Conservation (phyloP, 768 basidiomycete species). For the Lentinula sp. region DNA sequence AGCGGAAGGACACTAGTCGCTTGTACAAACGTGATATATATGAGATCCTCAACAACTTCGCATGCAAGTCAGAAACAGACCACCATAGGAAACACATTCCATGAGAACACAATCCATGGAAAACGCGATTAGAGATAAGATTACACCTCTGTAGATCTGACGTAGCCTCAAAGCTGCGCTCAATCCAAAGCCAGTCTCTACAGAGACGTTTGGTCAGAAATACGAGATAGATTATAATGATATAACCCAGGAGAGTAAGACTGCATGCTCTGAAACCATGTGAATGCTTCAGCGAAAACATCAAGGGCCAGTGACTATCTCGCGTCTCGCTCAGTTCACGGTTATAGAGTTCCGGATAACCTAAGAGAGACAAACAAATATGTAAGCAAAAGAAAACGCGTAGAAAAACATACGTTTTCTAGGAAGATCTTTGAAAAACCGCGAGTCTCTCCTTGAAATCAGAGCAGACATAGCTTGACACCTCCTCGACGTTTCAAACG, state of each 20-base stretch:
- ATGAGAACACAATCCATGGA: too few species aligned
- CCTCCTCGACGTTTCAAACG: conserved; percentile 89
- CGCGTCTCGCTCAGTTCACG: conserved; percentile 89
- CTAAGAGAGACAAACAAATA: conserved; percentile 15
- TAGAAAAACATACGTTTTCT: conserved; percentile 48
- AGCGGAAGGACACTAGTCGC: too few species aligned
- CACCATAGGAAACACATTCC: too few species aligned
- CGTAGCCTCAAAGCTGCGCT: too few species aligned
- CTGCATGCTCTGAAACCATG: conserved; percentile 70
- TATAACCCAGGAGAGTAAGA: neutral
- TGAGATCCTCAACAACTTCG: too few species aligned
- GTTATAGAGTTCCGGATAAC: conserved; percentile 86
- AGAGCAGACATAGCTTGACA: conserved; percentile 86
- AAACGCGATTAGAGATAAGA: too few species aligned
- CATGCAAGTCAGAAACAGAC: too few species aligned
- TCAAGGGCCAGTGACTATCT: conserved; percentile 81
- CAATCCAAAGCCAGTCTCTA: too few species aligned
- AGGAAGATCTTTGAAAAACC: conserved; percentile 88
- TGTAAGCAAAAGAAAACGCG: neutral
- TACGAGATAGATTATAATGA: neutral
- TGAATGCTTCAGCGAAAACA: conserved; percentile 64
- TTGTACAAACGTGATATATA: too few species aligned
- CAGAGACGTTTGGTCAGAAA: too few species aligned
- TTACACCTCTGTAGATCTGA: too few species aligned
- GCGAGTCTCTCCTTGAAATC: conserved; percentile 86